Conservation (phyloP, 306 rosid genomes). For the Fragaria vesca region DNA sequence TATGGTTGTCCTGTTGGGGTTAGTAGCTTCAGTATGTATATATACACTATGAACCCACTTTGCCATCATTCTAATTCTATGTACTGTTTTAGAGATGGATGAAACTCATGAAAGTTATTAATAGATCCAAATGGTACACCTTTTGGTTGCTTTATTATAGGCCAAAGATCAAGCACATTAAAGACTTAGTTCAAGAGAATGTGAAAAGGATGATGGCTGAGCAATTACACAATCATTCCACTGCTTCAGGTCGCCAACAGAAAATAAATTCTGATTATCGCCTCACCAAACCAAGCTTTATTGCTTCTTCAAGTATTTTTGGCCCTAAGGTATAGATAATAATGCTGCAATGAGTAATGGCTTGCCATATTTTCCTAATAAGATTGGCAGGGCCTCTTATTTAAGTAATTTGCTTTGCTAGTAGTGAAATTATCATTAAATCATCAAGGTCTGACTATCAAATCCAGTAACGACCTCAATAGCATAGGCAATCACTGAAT, state of each 20-base stretch:
- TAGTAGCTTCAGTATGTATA: conserved; percentile 21
- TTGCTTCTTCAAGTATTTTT: conserved; percentile 81
- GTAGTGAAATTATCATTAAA: neutral
- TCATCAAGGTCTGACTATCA: neutral
- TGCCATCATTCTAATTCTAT: conserved; percentile 5
- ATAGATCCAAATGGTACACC: conserved; percentile 4
- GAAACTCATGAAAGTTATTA: neutral
- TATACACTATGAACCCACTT: conserved; percentile 8
- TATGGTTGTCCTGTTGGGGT: conserved; percentile 86
- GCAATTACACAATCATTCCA: conserved; percentile 52
- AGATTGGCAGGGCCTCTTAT: neutral
- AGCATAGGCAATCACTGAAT: neutral
- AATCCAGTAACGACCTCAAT: neutral
- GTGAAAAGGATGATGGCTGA: conserved; percentile 69
- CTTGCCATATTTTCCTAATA: neutral
- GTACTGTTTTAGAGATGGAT: neutral
- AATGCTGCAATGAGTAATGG: neutral
- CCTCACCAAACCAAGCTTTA: conserved; percentile 56
- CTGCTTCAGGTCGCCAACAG: conserved; percentile 38
- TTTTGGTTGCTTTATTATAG: conserved; percentile 36
- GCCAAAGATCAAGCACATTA: conserved; percentile 76
- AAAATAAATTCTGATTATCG: conserved; percentile 32
- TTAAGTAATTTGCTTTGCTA: neutral
- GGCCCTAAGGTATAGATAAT: conserved; percentile 63
- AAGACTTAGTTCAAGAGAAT: conserved; percentile 50